phyloP scores from a whole-genome alignment of 1,284 basidiomycete genomes.

The Trametes sp. region DNA sequence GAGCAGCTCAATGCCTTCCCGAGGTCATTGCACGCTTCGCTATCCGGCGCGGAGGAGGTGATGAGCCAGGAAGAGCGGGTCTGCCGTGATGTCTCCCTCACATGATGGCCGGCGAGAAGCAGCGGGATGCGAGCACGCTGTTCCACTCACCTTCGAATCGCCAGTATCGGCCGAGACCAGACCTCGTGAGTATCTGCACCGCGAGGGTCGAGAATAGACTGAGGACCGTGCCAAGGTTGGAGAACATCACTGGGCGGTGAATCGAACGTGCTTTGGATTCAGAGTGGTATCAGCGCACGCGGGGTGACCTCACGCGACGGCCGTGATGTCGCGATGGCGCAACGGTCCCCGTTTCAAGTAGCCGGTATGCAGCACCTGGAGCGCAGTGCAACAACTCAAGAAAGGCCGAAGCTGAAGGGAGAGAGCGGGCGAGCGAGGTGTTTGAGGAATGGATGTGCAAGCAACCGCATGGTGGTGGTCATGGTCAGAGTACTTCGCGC shows the following conservation, averaged over 20 bases:
- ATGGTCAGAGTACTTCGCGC: no score
- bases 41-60: conserved; percentile 16
- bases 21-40: background rate
- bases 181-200: conserved; percentile 26
- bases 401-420: no score
- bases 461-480: no score
- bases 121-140: conserved; percentile 10
- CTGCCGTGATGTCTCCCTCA: conserved; percentile 29
- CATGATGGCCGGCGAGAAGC: conserved; percentile 27
- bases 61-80: conserved; percentile 15
- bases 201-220: conserved; percentile 29
- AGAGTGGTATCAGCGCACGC: background rate
- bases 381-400: no score
- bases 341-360: no score
- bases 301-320: background rate
- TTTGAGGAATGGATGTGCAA: no score
- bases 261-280: conserved; percentile 25
- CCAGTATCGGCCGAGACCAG: conserved; percentile 13
- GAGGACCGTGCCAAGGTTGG: conserved; percentile 15
- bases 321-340: background rate
- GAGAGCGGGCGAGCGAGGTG: no score
- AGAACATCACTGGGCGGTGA: conserved; percentile 16
- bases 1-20: background rate
- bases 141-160: conserved; percentile 21
- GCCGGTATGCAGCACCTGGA: no score